Evolutionary conservation across 139 green algal genomes (phyloP), one percentile per base, ranked within the genome.

Genomic region (Zygnema circumcarinatum): DNA sequence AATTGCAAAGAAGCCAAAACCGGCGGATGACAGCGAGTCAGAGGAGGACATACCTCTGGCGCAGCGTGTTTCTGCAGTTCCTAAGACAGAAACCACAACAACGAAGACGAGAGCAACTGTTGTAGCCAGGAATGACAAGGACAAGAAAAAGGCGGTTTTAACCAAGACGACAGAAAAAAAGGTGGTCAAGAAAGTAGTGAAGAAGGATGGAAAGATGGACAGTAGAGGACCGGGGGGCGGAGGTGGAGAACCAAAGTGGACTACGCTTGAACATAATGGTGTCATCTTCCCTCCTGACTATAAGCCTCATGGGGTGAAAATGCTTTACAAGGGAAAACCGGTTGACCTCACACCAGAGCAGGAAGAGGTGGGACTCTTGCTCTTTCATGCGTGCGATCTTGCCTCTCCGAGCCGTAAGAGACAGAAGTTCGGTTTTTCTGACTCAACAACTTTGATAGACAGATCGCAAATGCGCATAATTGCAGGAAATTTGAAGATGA

Each of bases 201-300:
- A 39, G 35, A 52, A 69, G 75, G 33, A 83, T 35, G 38, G 32
- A 52, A 67, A 83, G 32, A 83, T 7, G 75, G 75, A 52, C 32
- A 83, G 32, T 67, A 78, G 16, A 52, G 69, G 3, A 41, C 69
- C 69, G 11, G 69, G 69, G 11, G n/a, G n/a, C n/a, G 36, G 69
- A 35, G 83, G 41, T 33, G 82, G 82, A 7, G 87, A 94, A 68
- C 35, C 92, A 3, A 96, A 96, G 92, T 99, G 97, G 97, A 92
- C 88, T 0, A 98, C 93, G 0, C 90, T 99, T 40, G 84, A 93
- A 56, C 96, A 99, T 90, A 76, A 79, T 2, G 97, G 97, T 31
- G 97, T 99, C 81, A 92, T 98, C 38, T 99, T 99, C 92, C 97
- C 97, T 0, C 96, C 97, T 1, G 85, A 93, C 56, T 98, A 98